Conservation (phyloP, 352 stramenopile species). For the Globisporangium nunn region DNA sequence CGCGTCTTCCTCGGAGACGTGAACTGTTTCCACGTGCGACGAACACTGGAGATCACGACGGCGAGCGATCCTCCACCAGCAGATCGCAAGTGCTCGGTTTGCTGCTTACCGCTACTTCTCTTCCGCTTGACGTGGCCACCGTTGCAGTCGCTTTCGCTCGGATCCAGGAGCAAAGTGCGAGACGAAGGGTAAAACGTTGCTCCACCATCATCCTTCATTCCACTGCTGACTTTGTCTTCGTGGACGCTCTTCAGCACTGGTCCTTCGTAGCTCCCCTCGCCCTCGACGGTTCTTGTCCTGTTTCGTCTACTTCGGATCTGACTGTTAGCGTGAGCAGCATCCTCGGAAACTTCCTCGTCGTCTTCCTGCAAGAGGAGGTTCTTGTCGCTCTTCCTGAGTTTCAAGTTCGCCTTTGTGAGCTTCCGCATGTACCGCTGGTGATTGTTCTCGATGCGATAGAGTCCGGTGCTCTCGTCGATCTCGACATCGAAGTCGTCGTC, state of each 20-base stretch:
- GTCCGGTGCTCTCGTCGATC: slow-evolving; percentile 37
- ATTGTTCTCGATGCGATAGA: slow-evolving; percentile 32
- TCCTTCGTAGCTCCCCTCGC: too few relatives aligned
- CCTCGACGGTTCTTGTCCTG: background rate
- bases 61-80: background rate
- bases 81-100: background rate
- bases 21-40: slow-evolving; percentile 23
- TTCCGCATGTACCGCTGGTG: slow-evolving; percentile 36
- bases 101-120: background rate
- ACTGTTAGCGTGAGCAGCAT: background rate
- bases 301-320: background rate
- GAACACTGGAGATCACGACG: slow-evolving; percentile 13
- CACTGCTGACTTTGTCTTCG: background rate
- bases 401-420: slow-evolving; percentile 16
- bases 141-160: slow-evolving; percentile 8
- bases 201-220: background rate
- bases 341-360: background rate
- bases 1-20: slow-evolving; percentile 22
- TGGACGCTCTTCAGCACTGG: slow-evolving; percentile 4
- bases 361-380: slow-evolving; percentile 1
- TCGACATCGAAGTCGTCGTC: slow-evolving; percentile 31
- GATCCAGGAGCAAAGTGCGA: slow-evolving; percentile 15
- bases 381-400: background rate
- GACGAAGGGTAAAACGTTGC: slow-evolving; percentile 18
- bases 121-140: slow-evolving; percentile 11